A percentile compares a stretch with the other conserved stretches of the same genome.
phyloP scores from a whole-genome alignment of 176 grass and related monocot genomes.

The Eragrostis nindensis region DNA sequence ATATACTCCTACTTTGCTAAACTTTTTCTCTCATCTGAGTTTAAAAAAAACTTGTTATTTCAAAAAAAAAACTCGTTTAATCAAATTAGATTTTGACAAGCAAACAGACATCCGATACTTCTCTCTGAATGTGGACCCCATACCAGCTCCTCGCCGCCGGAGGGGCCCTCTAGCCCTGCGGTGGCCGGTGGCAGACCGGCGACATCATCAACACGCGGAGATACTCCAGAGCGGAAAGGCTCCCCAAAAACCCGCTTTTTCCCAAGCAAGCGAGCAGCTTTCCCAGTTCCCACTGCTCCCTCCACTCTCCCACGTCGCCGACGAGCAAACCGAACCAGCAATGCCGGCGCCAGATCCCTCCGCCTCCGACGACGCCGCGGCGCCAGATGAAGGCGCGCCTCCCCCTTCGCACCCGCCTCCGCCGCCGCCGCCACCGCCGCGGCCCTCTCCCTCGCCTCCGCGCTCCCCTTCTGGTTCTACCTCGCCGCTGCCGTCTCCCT shows the following conservation, averaged over 20 bases:
- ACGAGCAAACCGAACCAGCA: slow-evolving; percentile 15
- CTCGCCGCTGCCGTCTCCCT: slow-evolving; percentile 62
- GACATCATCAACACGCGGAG: background rate
- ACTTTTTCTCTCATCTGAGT: too few relatives aligned
- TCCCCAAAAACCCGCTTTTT: slow-evolving; percentile 10
- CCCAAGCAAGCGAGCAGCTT: slow-evolving; percentile 30
- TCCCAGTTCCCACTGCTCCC: slow-evolving; percentile 18
- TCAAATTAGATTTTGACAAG: too few relatives aligned
- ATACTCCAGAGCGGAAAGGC: background rate
- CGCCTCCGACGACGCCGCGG: background rate
- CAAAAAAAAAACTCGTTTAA: too few relatives aligned
- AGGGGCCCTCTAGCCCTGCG: background rate
- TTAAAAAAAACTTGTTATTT: too few relatives aligned
- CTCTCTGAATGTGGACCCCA: too few relatives aligned
- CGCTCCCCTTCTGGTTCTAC: slow-evolving; percentile 85
- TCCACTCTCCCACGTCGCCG: background rate
- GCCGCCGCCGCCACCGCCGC: background rate
- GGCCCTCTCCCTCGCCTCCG: slow-evolving; percentile 20
- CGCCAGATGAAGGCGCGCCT: background rate
- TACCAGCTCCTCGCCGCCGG: too few relatives aligned
- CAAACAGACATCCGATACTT: too few relatives aligned
- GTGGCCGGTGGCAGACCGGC: background rate
- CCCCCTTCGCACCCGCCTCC: background rate
- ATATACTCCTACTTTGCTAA: too few relatives aligned
- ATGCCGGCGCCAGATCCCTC: slow-evolving; percentile 20